A percentile compares a stretch with the other conserved stretches of the same genome.
Conservation (phyloP, 2,329 filamentous ascomycete species). For the Xylariaceae sp. region DNA sequence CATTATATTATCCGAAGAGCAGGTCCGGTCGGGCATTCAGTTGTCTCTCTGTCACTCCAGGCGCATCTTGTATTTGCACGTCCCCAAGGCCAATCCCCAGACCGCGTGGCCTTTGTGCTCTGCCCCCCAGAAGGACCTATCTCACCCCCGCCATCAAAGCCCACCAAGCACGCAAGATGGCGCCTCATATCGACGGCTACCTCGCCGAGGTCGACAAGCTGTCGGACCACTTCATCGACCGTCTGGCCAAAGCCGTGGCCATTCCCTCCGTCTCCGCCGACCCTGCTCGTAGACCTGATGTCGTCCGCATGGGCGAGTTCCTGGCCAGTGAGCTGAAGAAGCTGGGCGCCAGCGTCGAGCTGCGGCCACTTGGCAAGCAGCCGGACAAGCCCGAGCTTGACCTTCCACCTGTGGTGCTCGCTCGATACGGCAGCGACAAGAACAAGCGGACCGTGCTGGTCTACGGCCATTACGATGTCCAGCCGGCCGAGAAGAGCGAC, state of each 20-base stretch:
- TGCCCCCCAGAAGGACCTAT: slow-evolving; percentile 36
- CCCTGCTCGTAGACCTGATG: slow-evolving; percentile 80
- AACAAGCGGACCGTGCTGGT: slow-evolving; percentile 93
- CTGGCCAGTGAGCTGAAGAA: slow-evolving; percentile 75
- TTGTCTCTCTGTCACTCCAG: neutral
- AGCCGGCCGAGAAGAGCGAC: slow-evolving; percentile 87
- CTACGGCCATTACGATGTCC: slow-evolving; percentile 98
- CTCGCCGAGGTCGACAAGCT: slow-evolving; percentile 87
- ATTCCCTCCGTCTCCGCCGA: slow-evolving; percentile 94
- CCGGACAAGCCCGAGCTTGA: slow-evolving; percentile 85
- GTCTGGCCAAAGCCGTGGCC: slow-evolving; percentile 84
- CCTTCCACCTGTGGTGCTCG: slow-evolving; percentile 87
- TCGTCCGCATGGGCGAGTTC: slow-evolving; percentile 93
- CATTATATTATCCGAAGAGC: slow-evolving; percentile 2
- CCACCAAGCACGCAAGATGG: slow-evolving; percentile 71
- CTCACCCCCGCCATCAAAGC: slow-evolving; percentile 47
- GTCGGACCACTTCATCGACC: slow-evolving; percentile 78
- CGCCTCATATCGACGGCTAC: slow-evolving; percentile 82
- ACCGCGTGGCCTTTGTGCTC: slow-evolving; percentile 1
- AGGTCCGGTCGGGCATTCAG: neutral
- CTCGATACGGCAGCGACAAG: slow-evolving; percentile 85
- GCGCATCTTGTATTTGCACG: neutral
- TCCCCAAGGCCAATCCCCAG: neutral
- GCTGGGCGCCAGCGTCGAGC: slow-evolving; percentile 82
- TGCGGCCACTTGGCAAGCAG: slow-evolving; percentile 84